Evolutionary conservation across 2,329 filamentous ascomycete genomes (phyloP).

Genomic region (Aspergillus arachidicola): DNA sequence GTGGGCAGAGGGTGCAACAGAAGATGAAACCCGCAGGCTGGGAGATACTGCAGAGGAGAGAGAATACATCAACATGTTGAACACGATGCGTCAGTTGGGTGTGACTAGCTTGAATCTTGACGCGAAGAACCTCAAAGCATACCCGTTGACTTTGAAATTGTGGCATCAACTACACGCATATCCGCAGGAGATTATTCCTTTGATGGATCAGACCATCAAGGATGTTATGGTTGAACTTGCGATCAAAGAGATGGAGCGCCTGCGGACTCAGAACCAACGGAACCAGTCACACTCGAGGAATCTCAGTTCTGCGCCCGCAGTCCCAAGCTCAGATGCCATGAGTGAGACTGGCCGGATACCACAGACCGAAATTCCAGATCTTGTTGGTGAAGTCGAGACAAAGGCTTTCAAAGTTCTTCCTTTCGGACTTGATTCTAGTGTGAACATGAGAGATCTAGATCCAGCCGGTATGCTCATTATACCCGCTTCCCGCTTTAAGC

Average conservation of each 20-base stretch:
- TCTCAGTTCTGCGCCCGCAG: constrained; percentile 72
- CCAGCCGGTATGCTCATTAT: constrained; percentile 64
- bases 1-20: constrained; percentile 81
- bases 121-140: constrained; percentile 84
- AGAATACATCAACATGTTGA: constrained; percentile 81
- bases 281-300: constrained; percentile 54
- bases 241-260: constrained; percentile 72
- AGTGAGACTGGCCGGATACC: constrained; percentile 39
- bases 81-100: constrained; percentile 87
- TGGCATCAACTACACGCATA: constrained; percentile 96
- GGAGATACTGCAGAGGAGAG: constrained; percentile 73
- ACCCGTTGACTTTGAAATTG: constrained; percentile 87
- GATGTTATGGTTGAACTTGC: constrained; percentile 92
- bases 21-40: constrained; percentile 70
- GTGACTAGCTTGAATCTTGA: constrained; percentile 85
- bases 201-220: constrained; percentile 94
- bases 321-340: constrained; percentile 77
- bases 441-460: constrained; percentile 92
- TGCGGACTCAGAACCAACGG: constrained; percentile 58
- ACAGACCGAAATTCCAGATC: constrained; percentile 63
- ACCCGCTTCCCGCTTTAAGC: not conserved
- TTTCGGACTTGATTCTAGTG: constrained; percentile 81
- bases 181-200: constrained; percentile 90
- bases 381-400: constrained; percentile 74
- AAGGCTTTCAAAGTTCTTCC: constrained; percentile 84